Base-by-base conservation (phyloP, 2,329 filamentous ascomycete species). In the Sporothrix humicola region DNA sequence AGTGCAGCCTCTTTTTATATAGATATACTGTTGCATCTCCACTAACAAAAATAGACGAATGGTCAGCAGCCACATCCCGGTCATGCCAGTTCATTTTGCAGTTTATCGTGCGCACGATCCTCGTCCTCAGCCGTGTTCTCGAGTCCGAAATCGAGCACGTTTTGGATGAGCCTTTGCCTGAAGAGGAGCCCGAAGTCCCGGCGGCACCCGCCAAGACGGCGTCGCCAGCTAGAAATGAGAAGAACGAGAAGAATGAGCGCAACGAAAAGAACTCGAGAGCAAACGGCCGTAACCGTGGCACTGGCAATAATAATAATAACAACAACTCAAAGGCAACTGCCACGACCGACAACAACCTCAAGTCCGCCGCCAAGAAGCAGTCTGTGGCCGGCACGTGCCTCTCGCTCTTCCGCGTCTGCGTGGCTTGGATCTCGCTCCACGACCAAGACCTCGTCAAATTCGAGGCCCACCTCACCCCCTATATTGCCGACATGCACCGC, bases 91-190 rank as follows among this genome's bases (percentile, higher is more conserved):
- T 91, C 78, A 90, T 93, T 74, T 85, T 97, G 61, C 87, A 91
- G 31, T 88, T 97, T 75, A 97, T 97, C 78, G 85, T 94, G 66
- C 91, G 91, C 70, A 93, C 92, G 10, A 91, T 97, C 78, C 88
- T 91, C 73, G 88, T 88, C 0, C 85, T 97, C 46, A 87, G 95
- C 63, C 90, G 91, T 71, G 84, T 91, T 42, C 84, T 97, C 50
- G 85, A 76, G 13, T 50, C 56, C 5, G 73, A 75, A 42, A 72
- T 66, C 4, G 23, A 73, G 26, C 76, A 71, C 1, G 69, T 75
- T 26, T 73, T 74, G 15, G 73, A 74, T 2, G 37, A 52, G 54
- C 48, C 72, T 2, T 10, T 42, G 6, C 12, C 61, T 1, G 68
- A 71, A 26, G 61, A 69, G 1, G 52, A 50, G 20, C 37, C 54